Conservation (phyloP, 2,329 filamentous ascomycete genomes). For the Acrocalymma vagum region DNA sequence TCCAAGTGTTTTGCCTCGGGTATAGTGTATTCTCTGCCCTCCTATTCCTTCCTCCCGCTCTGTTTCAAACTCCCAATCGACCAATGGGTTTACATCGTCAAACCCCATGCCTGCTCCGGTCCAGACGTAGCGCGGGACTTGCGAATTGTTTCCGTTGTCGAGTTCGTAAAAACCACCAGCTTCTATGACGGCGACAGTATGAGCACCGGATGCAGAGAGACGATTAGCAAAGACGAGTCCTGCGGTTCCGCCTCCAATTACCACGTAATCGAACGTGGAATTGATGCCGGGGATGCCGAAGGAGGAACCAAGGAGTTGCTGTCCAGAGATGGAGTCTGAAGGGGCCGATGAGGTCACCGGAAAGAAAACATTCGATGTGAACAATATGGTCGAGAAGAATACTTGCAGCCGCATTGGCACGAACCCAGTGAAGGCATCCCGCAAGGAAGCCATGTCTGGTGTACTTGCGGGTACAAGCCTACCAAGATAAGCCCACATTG, state of each 20-base stretch:
- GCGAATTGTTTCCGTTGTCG: constrained; percentile 27
- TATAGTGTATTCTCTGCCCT: constrained; percentile 2
- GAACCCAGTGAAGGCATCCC: no score
- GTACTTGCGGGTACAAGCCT: no score
- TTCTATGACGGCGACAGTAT: constrained; percentile 34
- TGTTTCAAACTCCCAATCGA: constrained; percentile 35
- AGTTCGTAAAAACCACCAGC: constrained; percentile 38
- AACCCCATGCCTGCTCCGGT: constrained; percentile 16
- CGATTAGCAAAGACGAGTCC: constrained; percentile 30
- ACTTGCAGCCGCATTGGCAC: no score
- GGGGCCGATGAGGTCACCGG: constrained; percentile 5
- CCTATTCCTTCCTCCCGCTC: constrained; percentile 19
- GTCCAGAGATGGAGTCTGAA: constrained; percentile 18
- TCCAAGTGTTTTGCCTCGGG: not conserved
- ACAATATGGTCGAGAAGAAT: no score
- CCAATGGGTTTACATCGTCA: constrained; percentile 28
- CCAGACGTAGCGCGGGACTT: constrained; percentile 24
- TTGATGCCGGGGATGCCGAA: constrained; percentile 30
- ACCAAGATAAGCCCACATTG: no score
- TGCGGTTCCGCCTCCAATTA: constrained; percentile 33
- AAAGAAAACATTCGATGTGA: no score
- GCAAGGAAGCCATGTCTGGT: no score
- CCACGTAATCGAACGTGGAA: constrained; percentile 32
- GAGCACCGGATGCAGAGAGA: constrained; percentile 17
- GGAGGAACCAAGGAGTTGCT: constrained; percentile 27